These are phyloP conservation scores for Yamadazyma diospyri DNA, from an alignment of 1,139 yeast species.

Conservation along the genomic window DNA sequence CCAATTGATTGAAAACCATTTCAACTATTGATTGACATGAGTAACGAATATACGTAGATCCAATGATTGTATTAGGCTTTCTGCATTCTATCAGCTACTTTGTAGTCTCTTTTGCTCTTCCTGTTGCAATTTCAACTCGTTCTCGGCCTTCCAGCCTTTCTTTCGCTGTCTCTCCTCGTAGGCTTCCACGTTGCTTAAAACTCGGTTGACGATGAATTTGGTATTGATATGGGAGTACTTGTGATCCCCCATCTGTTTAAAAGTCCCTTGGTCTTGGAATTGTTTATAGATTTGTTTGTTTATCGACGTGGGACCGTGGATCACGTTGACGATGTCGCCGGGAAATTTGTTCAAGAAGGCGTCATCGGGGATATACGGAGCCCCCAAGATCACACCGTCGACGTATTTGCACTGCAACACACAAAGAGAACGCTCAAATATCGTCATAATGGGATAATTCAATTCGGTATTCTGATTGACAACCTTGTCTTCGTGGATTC, in stretches of 20 bases:
- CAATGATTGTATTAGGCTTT: no score
- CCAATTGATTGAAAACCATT: slow-evolving; percentile 20
- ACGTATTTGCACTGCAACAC: slow-evolving; percentile 84
- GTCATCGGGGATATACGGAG: slow-evolving; percentile 53
- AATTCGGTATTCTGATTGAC: slow-evolving; percentile 60
- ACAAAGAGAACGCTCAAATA: slow-evolving; percentile 81
- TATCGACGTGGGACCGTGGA: slow-evolving; percentile 60
- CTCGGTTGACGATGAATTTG: slow-evolving; percentile 64
- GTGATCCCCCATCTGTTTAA: slow-evolving; percentile 49
- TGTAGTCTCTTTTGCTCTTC: slow-evolving; percentile 14
- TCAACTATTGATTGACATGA: slow-evolving; percentile 2
- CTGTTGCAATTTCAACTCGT: slow-evolving; percentile 28
- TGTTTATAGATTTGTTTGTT: slow-evolving; percentile 42
- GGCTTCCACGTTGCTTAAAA: slow-evolving; percentile 57
- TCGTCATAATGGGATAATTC: slow-evolving; percentile 82
- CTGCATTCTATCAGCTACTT: no score
- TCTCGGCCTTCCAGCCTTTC: slow-evolving; percentile 69
- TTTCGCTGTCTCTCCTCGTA: slow-evolving; percentile 77
- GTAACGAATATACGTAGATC: background rate
- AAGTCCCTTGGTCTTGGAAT: slow-evolving; percentile 34
- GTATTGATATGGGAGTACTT: slow-evolving; percentile 59
- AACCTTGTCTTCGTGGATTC: slow-evolving; percentile 61
- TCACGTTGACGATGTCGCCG: slow-evolving; percentile 43
- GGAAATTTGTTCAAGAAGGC: slow-evolving; percentile 37
- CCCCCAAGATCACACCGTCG: slow-evolving; percentile 69